A percentile compares a stretch with the other conserved stretches of the same genome.
Evolutionary conservation across 305 asterid genomes (phyloP).

Genomic region (Fraxinus baroniana): DNA sequence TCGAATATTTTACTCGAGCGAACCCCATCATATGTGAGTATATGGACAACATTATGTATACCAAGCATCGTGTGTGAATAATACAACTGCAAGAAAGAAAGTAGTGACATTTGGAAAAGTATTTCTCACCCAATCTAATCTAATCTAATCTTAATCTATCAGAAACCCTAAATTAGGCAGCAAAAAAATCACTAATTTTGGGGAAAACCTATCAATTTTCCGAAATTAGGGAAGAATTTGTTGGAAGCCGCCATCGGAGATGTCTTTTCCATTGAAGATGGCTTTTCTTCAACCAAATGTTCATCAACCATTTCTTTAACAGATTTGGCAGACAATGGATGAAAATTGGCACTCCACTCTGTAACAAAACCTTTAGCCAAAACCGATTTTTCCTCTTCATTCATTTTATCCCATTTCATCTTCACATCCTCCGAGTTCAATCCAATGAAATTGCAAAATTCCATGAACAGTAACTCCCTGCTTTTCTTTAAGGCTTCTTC

Average conservation of each 20-base stretch:
- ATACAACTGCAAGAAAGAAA: not conserved
- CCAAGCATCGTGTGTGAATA: no score
- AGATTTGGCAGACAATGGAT: constrained; percentile 69
- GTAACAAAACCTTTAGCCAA: constrained; percentile 54
- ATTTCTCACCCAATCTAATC: not conserved
- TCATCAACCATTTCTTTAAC: constrained; percentile 67
- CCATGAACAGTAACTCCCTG: constrained; percentile 59
- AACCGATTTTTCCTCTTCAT: constrained; percentile 54
- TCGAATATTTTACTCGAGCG: no score
- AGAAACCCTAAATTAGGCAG: not conserved
- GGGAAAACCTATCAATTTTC: constrained; percentile 45
- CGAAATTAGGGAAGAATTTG: constrained; percentile 36
- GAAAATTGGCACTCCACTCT: constrained; percentile 66
- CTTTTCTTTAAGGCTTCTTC: constrained; percentile 64
- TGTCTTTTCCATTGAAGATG: not conserved
- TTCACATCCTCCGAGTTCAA: constrained; percentile 50
- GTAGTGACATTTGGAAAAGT: not conserved
- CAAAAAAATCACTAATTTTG: not conserved
- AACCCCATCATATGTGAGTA: no score
- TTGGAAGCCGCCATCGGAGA: constrained; percentile 27
- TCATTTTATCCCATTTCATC: constrained; percentile 58
- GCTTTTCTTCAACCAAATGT: constrained; percentile 30
- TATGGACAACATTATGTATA: no score
- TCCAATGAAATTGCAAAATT: constrained; percentile 50
- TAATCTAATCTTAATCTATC: not conserved